These are phyloP conservation scores for Tuber magnatum DNA, from an alignment of 495 filamentous ascomycete species.

Conservation along the genomic window DNA sequence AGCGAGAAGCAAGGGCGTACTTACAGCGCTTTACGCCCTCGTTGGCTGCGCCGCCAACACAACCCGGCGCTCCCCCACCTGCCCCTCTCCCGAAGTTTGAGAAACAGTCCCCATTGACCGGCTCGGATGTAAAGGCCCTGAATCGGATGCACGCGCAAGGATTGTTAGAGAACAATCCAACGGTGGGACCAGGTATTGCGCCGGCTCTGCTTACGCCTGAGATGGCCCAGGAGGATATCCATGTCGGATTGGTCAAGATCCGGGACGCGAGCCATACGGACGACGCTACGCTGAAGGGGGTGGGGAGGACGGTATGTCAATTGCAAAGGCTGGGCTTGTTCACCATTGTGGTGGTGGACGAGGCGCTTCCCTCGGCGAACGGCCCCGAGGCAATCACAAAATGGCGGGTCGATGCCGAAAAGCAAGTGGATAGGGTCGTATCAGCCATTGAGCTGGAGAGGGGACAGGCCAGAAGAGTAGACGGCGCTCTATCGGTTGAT, in stretches of 20 bases:
- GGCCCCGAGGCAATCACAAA: constrained; percentile 19
- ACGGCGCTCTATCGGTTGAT: constrained; percentile 49
- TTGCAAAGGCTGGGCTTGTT: constrained; percentile 71
- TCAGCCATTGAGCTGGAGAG: constrained; percentile 62
- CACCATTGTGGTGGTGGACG: constrained; percentile 73
- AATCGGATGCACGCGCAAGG: constrained; percentile 26
- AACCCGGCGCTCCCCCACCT: constrained; percentile 1
- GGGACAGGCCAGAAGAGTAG: constrained; percentile 59
- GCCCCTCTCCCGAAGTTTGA: constrained; percentile 16
- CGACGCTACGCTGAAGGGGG: constrained; percentile 60
- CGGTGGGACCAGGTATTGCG: not conserved
- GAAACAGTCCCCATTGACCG: constrained; percentile 28
- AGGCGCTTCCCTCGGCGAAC: constrained; percentile 19
- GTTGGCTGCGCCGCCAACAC: not conserved
- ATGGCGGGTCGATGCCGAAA: constrained; percentile 47
- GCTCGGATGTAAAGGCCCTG: constrained; percentile 20
- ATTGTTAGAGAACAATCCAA: constrained; percentile 28
- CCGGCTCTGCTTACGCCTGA: constrained; percentile 22
- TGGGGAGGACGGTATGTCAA: constrained; percentile 76
- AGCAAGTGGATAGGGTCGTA: constrained; percentile 68
- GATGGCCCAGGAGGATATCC: constrained; percentile 50
- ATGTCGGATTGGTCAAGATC: constrained; percentile 82
- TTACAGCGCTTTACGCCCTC: constrained; percentile 64
- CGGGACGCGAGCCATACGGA: constrained; percentile 62
- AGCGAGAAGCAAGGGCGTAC: constrained; percentile 82